A percentile compares a stretch with the other conserved stretches of the same genome.
Conservation (phyloP, 139 green algal species). For the Edaphochlamys debaryana region DNA sequence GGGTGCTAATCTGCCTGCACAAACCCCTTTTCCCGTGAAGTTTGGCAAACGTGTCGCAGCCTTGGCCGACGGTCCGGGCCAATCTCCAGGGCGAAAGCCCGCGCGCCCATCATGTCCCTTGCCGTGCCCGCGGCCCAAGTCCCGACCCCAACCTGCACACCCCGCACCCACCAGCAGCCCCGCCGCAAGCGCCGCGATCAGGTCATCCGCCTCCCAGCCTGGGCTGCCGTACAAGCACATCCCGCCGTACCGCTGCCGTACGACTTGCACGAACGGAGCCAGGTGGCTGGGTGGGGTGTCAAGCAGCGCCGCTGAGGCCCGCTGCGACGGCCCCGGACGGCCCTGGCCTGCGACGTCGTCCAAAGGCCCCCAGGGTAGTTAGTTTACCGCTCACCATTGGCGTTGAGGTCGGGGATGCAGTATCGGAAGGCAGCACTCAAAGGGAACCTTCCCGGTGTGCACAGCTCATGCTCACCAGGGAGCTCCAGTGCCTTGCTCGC, state of each 20-base stretch:
- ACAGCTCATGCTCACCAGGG: too few species aligned
- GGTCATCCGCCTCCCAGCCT: constrained; percentile 23
- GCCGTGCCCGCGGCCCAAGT: neutral
- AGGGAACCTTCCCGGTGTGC: neutral
- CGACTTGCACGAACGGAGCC: neutral
- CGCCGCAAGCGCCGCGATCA: neutral
- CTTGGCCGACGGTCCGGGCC: too few species aligned
- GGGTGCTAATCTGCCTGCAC: too few species aligned
- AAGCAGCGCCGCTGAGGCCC: neutral
- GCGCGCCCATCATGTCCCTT: neutral
- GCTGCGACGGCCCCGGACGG: neutral
- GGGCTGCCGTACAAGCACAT: constrained; percentile 9
- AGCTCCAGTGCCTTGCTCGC: neutral
- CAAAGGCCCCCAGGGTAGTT: neutral
- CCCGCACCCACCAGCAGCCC: neutral
- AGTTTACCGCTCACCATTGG: too few species aligned
- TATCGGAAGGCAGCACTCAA: neutral
- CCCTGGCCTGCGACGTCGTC: neutral
- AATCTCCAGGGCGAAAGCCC: too few species aligned
- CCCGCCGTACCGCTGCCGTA: constrained; percentile 19
- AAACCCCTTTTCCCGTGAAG: too few species aligned
- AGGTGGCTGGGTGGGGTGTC: constrained; percentile 5
- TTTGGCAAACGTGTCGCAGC: too few species aligned
- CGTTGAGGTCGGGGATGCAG: too few species aligned
- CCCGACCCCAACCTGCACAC: neutral